Evolutionary conservation across 2,329 filamentous ascomycete genomes (phyloP), one percentile per base, ranked within the genome.

Genomic region (Stachybotrys chlorohalonatus): DNA sequence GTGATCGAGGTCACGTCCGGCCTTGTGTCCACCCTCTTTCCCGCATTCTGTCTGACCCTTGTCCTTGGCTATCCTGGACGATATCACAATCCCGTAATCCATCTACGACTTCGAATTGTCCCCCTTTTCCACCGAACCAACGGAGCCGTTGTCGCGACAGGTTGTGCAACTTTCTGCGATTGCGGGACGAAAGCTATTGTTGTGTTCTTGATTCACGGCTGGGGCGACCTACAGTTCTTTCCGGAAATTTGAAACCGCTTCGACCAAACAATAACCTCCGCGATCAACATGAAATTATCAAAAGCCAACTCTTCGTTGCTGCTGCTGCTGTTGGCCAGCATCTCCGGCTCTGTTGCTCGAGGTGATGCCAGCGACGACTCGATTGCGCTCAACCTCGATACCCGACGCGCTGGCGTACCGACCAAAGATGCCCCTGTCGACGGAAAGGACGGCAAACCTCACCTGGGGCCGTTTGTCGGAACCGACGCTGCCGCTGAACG

Each of bases 401-500:
- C 56, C 47, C 72, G 72, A 53, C 65, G 66, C 52, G 36, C 36
- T 5, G 65, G 67, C 32, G 56, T 73, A 9, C 75, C 76, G 36
- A 78, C 75, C 55, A 91, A 91, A 68, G 86, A 94, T 74, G 90
- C 89, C 54, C 93, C 93, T 0, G 86, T 96, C 17, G 94, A 97
- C 68, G 92, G 92, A 49, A 87, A 88, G 63, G 94, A 97, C 73
- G 94, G 94, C 51, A 94, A 92, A 73, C 94, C 94, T 50, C 93
- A 96, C 67, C 83, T 86, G 17, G 94, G 94, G 1, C 94, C 94
- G 6, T 86, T 83, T 65, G 84, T 92, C 55, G 83, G 85, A 58
- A 80, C 77, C 15, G 70, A 73, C 49, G 70, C 70, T 51, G 59
- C 59, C 31, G 59, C 66, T 31, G 64, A 70, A 50, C 65, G 68